phyloP scores from a whole-genome alignment of 495 filamentous ascomycete species.

The Aspergillus panamensis region DNA sequence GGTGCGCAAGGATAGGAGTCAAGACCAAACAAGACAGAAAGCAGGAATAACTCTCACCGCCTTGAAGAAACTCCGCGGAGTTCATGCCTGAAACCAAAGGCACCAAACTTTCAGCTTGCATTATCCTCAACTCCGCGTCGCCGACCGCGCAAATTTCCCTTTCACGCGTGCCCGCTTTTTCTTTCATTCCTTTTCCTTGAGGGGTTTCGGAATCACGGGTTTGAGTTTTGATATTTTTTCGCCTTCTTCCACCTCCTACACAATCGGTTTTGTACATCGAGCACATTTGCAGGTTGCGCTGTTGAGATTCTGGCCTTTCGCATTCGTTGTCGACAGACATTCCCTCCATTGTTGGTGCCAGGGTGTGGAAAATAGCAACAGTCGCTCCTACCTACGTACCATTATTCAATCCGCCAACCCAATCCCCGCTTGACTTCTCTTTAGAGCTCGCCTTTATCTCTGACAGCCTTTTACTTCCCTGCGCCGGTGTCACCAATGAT shows the following conservation, averaged over 20 bases:
- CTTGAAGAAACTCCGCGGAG: constrained; percentile 4
- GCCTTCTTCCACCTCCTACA: neutral
- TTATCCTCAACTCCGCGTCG: constrained; percentile 26
- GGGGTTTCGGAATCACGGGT: neutral
- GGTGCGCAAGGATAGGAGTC: too few species aligned
- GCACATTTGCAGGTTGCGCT: neutral
- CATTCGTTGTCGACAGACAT: constrained; percentile 12
- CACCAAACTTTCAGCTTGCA: constrained; percentile 3
- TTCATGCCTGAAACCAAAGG: constrained; percentile 7
- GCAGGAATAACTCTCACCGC: constrained; percentile 20
- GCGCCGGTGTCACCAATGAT: constrained; percentile 26
- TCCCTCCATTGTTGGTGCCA: constrained; percentile 4
- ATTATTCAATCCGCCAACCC: neutral
- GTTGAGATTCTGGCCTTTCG: constrained; percentile 14
- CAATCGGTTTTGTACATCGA: neutral
- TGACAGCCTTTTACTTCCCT: neutral
- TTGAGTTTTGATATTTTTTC: neutral
- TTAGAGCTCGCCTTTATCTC: neutral
- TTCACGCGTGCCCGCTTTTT: constrained; percentile 2
- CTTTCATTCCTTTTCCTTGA: neutral
- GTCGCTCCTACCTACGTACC: neutral
- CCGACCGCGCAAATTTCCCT: constrained; percentile 21
- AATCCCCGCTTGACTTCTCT: neutral
- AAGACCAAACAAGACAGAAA: too few species aligned
- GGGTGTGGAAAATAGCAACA: neutral